Evolutionary conservation across 73 alveolate genomes (phyloP).

Genomic region (Paramecium bursaria): DNA sequence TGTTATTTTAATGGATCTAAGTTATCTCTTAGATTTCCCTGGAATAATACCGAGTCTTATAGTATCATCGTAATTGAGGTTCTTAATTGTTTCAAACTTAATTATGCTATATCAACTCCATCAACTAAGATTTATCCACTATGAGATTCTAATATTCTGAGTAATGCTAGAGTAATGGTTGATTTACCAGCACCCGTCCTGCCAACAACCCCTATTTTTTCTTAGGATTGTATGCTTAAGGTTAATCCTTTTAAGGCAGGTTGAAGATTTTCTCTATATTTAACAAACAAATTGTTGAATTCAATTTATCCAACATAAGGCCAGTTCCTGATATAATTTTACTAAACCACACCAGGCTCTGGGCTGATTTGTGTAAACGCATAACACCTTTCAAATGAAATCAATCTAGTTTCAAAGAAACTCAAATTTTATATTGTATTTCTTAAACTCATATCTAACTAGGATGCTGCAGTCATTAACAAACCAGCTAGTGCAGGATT

Average conservation of each 20-base stretch:
- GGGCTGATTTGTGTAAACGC: slow-evolving; percentile 77
- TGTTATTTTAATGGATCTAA: slow-evolving; percentile 83
- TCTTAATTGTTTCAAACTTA: slow-evolving; percentile 85
- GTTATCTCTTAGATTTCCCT: slow-evolving; percentile 89
- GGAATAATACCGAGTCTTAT: slow-evolving; percentile 87
- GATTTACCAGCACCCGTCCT: slow-evolving; percentile 94
- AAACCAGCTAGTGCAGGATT: slow-evolving; percentile 45
- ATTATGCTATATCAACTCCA: slow-evolving; percentile 83
- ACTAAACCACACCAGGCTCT: slow-evolving; percentile 69
- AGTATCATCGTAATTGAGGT: slow-evolving; percentile 86
- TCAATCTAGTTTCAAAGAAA: not conserved
- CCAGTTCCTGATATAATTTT: slow-evolving; percentile 83
- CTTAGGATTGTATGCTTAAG: slow-evolving; percentile 73
- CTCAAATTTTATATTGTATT: not conserved
- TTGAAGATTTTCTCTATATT: slow-evolving; percentile 79
- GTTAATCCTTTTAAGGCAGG: slow-evolving; percentile 75
- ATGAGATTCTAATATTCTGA: slow-evolving; percentile 89
- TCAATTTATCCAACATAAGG: slow-evolving; percentile 77
- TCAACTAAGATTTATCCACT: slow-evolving; percentile 82
- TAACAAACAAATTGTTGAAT: slow-evolving; percentile 71
- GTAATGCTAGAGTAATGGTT: slow-evolving; percentile 75
- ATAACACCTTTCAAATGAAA: slow-evolving; percentile 83
- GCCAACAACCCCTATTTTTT: slow-evolving; percentile 86
- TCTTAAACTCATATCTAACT: not conserved
- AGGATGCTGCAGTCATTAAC: slow-evolving; percentile 26